These are phyloP conservation scores for Trichocladium uniseriatum DNA, from an alignment of 495 filamentous ascomycete species.

Conservation along the genomic window DNA sequence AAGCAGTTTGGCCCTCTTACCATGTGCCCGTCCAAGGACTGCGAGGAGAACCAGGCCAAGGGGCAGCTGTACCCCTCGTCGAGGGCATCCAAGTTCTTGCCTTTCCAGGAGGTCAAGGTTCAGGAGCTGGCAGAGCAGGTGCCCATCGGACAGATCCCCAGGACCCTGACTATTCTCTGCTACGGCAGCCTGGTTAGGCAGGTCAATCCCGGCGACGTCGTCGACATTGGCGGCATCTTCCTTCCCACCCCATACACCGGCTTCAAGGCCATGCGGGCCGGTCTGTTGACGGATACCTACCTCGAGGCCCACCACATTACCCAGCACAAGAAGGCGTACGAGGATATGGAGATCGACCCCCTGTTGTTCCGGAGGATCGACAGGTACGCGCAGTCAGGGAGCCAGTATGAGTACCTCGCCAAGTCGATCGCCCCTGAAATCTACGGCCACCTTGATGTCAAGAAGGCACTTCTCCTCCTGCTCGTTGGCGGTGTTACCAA, in stretches of 20 bases:
- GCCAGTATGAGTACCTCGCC: slow-evolving; percentile 88
- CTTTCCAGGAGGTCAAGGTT: slow-evolving; percentile 97
- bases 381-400: slow-evolving; percentile 68
- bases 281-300: slow-evolving; percentile 92
- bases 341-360: slow-evolving; percentile 67
- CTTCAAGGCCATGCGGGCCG: slow-evolving; percentile 91
- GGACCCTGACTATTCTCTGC: slow-evolving; percentile 80
- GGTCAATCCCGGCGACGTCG: slow-evolving; percentile 86
- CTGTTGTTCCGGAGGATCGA: slow-evolving; percentile 71
- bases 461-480: slow-evolving; percentile 90
- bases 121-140: slow-evolving; percentile 98
- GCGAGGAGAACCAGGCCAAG: slow-evolving; percentile 80
- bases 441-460: slow-evolving; percentile 91
- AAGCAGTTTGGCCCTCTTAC: slow-evolving; percentile 82
- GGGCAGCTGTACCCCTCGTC: slow-evolving; percentile 90
- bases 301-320: slow-evolving; percentile 86
- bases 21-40: slow-evolving; percentile 79
- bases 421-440: slow-evolving; percentile 97
- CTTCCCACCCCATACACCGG: slow-evolving; percentile 95
- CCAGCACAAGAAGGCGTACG: slow-evolving; percentile 97
- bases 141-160: slow-evolving; percentile 92
- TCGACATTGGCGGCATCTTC: slow-evolving; percentile 92
- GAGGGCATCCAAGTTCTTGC: slow-evolving; percentile 88
- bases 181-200: slow-evolving; percentile 75
- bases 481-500: slow-evolving; percentile 96